Base-by-base conservation (phyloP, 148 eudicot species). In the Rhododendron griersonianum region DNA sequence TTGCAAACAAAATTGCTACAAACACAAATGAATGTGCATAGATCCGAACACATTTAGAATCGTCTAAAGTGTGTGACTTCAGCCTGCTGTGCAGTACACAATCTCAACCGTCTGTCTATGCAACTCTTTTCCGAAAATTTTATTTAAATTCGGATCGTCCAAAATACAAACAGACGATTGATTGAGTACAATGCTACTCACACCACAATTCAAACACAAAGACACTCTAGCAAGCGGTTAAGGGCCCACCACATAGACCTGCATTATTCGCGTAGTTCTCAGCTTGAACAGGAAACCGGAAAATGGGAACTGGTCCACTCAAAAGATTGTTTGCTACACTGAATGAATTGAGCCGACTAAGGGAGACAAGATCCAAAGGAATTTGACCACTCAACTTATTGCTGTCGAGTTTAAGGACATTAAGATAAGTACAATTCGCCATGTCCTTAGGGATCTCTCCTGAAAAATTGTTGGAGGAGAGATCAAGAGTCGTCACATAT, bases 381-480 rank as follows among this genome's bases (percentile, higher is more conserved):
- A 93, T 89, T 19, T 82, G 84, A 69, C 95, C 95, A 19, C 88
- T 81, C 35, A 93, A 88, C 51, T 81, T 86, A 85, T 93, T 93
- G 85, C 84, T 45, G 47, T 89, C 90, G 19, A 92, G 94, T 75
- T 83, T 86, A 45, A 92, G 87, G 67, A 19, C 19, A 81, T 92
- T 91, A 35, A 92, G 90, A 86, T 80, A 92, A 41, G 71, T 78
- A 71, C 94, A 92, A 45, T 91, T 90, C 7, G 92, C 89, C 76
- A 92, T 81, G 86, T 69, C 57, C 16, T 16, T 57, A 0, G 94
- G 94, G 41, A 93, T 86, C 47, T 65, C 80, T 16, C 95, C 95
- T 0, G 95, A 90, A 33, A 93, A 91, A 77, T 78, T 84, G 87
- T 93, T 93, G 5, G 89, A 89, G 44, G 95, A 91, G 73, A 93